phyloP scores from a whole-genome alignment of 805 yeast species.

The Metschnikowia amazonensis region DNA sequence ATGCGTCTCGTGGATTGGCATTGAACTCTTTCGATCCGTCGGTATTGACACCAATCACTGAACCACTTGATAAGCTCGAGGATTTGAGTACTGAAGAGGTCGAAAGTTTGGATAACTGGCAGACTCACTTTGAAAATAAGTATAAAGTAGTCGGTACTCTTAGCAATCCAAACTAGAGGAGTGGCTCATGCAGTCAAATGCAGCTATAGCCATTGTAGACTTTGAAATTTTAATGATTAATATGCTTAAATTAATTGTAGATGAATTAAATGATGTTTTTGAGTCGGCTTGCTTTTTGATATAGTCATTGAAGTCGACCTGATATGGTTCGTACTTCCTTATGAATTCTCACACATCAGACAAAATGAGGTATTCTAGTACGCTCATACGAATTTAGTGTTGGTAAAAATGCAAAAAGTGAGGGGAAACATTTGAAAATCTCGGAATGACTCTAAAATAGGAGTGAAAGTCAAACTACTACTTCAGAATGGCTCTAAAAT shows the following conservation, averaged over 20 bases:
- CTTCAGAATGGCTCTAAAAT: not conserved
- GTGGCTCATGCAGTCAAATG: not conserved
- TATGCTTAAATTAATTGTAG: not conserved
- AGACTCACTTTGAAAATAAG: constrained; percentile 72
- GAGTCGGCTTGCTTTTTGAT: not conserved
- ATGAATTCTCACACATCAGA: not conserved
- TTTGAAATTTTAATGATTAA: not conserved
- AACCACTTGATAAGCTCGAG: constrained; percentile 70
- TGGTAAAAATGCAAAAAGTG: not conserved
- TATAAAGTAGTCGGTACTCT: constrained; percentile 78
- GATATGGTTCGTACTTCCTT: not conserved
- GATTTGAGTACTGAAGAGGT: constrained; percentile 59
- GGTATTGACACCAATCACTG: constrained; percentile 61
- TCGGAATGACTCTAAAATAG: not conserved
- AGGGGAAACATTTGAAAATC: not conserved
- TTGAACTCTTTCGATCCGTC: constrained; percentile 75
- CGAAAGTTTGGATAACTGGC: constrained; percentile 81
- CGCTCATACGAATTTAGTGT: not conserved
- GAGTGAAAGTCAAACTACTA: not conserved
- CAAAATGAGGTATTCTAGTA: not conserved
- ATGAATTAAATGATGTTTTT: not conserved
- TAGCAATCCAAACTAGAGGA: constrained; percentile 24
- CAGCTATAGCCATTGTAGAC: not conserved
- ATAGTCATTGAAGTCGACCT: not conserved
- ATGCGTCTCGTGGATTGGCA: constrained; percentile 91